These are phyloP conservation scores for Phanerodontia chrysosporium DNA, from an alignment of 768 basidiomycete species.

Conservation along the genomic window DNA sequence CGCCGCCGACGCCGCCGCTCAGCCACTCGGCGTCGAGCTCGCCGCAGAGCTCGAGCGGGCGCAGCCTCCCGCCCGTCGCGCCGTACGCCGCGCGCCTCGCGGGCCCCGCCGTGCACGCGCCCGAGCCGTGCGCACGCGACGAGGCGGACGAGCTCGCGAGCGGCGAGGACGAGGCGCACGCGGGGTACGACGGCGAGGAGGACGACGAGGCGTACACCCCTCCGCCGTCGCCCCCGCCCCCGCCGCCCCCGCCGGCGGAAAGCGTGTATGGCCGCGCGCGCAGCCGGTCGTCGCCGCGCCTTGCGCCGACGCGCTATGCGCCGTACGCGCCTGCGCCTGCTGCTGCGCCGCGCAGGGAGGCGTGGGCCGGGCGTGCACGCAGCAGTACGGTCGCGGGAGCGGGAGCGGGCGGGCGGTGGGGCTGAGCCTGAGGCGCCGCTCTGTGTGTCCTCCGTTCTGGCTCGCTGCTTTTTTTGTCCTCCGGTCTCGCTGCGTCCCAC, in stretches of 20 bases:
- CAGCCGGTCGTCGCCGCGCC: not conserved
- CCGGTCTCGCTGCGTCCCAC: too few relatives aligned
- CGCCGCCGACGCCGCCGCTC: not conserved
- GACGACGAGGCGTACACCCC: not conserved
- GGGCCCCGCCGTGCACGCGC: not conserved
- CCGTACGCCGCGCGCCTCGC: not conserved
- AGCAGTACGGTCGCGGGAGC: not conserved
- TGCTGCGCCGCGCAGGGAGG: not conserved
- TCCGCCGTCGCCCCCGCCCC: not conserved
- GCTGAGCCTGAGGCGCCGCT: not conserved
- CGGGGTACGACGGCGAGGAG: not conserved
- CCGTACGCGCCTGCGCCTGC: not conserved
- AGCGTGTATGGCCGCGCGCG: not conserved
- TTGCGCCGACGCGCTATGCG: not conserved
- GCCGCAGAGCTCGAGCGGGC: not conserved
- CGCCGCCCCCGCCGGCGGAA: not conserved
- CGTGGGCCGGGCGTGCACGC: not conserved
- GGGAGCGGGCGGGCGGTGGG: not conserved
- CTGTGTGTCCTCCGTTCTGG: too few relatives aligned
- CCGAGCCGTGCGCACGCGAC: not conserved
- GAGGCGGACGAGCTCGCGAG: not conserved
- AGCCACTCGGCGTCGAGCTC: not conserved
- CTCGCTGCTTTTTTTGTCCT: too few relatives aligned
- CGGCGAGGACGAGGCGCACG: not conserved
- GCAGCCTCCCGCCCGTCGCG: not conserved